phyloP scores from a whole-genome alignment of 805 yeast genomes.

The Cyberlindnera nakhonratchasimensis region DNA sequence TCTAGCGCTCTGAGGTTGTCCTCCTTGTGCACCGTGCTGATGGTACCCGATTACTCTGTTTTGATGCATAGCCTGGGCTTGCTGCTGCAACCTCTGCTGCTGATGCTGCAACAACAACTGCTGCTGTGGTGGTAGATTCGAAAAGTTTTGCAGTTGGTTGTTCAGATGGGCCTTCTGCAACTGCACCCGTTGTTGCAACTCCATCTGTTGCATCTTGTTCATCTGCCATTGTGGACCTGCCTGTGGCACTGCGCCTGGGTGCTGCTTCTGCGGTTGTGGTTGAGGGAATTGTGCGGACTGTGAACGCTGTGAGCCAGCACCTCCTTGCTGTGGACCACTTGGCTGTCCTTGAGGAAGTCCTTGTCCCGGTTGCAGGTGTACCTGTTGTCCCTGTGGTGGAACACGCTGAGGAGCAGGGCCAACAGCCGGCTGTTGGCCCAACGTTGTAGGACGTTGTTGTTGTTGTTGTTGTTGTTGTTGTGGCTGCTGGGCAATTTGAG shows the following conservation, averaged over 20 bases:
- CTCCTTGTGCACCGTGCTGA: conserved; percentile 5
- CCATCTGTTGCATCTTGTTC: conserved; percentile 23
- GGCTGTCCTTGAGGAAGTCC: conserved; percentile 9
- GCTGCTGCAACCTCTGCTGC: conserved; percentile 12
- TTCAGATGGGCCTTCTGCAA: conserved; percentile 24
- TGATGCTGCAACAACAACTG: conserved; percentile 21
- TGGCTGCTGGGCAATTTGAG: conserved; percentile 7
- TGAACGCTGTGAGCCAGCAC: neutral
- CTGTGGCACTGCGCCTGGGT: neutral
- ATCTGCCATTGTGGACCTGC: conserved; percentile 15
- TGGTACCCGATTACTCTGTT: conserved; percentile 12
- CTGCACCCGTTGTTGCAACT: conserved; percentile 25
- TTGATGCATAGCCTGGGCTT: conserved; percentile 15
- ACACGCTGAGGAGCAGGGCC: conserved; percentile 5
- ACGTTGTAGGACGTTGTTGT: conserved; percentile 9
- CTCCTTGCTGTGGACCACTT: neutral
- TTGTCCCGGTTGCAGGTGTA: conserved; percentile 10
- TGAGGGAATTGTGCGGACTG: conserved; percentile 9
- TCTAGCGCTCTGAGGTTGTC: conserved; percentile 7
- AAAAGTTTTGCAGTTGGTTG: conserved; percentile 20
- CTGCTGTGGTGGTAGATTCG: conserved; percentile 19
- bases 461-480: conserved; percentile 2
- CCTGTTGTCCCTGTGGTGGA: conserved; percentile 7
- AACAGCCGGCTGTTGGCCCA: conserved; percentile 11
- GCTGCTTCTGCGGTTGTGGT: conserved; percentile 8